These are phyloP conservation scores for Diaporthe destruens DNA, from an alignment of 2,329 filamentous ascomycete genomes.

Conservation along the genomic window DNA sequence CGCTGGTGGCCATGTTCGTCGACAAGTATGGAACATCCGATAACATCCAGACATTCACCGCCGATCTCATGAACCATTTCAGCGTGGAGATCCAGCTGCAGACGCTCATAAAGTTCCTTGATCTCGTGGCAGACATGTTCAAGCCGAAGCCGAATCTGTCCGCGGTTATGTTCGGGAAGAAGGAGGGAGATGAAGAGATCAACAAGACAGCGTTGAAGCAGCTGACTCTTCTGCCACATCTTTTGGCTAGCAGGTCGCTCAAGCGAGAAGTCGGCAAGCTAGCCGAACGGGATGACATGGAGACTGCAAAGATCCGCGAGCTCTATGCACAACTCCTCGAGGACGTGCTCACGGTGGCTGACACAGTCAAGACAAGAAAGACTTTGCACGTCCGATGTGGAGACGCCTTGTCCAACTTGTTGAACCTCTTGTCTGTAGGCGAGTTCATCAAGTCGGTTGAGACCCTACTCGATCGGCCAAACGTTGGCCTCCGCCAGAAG, in stretches of 20 bases:
- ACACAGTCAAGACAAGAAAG: constrained; percentile 70
- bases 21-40: constrained; percentile 87
- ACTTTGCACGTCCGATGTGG: constrained; percentile 70
- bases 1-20: constrained; percentile 88
- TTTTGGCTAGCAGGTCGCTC: constrained; percentile 70
- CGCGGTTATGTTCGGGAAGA: constrained; percentile 74
- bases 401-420: constrained; percentile 80
- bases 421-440: constrained; percentile 85
- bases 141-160: constrained; percentile 81
- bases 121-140: constrained; percentile 80
- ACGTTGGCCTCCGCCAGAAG: constrained; percentile 81
- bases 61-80: constrained; percentile 80
- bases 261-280: constrained; percentile 67
- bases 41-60: constrained; percentile 79
- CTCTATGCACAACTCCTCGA: constrained; percentile 78
- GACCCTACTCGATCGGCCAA: constrained; percentile 80
- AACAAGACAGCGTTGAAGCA: constrained; percentile 66
- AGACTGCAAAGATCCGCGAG: constrained; percentile 73
- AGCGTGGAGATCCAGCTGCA: constrained; percentile 81
- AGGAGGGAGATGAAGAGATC: constrained; percentile 61
- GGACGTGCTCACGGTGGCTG: constrained; percentile 74
- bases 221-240: constrained; percentile 67
- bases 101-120: constrained; percentile 81
- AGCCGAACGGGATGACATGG: constrained; percentile 73
- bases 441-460: constrained; percentile 93